Evolutionary conservation across 202 grass and related monocot species (phyloP).

Genomic region (Zoysia matrella): DNA sequence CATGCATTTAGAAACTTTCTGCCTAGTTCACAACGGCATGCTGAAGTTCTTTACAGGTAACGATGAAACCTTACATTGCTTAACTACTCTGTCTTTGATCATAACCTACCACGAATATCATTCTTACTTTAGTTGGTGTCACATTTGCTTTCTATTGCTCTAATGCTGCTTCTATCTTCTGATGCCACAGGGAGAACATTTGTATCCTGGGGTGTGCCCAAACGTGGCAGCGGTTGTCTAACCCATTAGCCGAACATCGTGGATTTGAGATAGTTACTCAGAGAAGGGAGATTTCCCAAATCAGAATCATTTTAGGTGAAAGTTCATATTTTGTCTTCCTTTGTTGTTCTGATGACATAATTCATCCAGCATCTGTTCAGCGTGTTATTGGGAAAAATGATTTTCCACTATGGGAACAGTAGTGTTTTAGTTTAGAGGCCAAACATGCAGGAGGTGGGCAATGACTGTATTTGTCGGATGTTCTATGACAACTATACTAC

Average conservation of each 20-base stretch:
- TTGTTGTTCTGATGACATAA: constrained; percentile 25
- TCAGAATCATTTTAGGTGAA: not conserved
- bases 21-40: constrained; percentile 8
- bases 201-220: constrained; percentile 9
- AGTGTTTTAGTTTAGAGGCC: constrained; percentile 21
- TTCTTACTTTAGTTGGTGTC: constrained; percentile 33
- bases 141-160: constrained; percentile 23
- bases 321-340: constrained; percentile 13
- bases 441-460: constrained; percentile 12
- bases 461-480: too few relatives aligned
- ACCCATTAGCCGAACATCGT: not conserved
- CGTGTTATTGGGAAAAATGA: not conserved
- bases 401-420: not conserved
- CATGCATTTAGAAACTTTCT: constrained; percentile 22
- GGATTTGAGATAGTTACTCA: constrained; percentile 16
- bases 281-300: not conserved
- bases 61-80: constrained; percentile 29
- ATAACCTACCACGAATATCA: not conserved
- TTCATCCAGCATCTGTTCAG: constrained; percentile 18
- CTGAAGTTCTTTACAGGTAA: constrained; percentile 24
- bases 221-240: constrained; percentile 5
- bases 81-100: constrained; percentile 27
- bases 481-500: not conserved
- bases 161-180: constrained; percentile 34
- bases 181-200: constrained; percentile 24